phyloP scores from a whole-genome alignment of 495 filamentous ascomycete species.

The Sphaerosporella brunnea region DNA sequence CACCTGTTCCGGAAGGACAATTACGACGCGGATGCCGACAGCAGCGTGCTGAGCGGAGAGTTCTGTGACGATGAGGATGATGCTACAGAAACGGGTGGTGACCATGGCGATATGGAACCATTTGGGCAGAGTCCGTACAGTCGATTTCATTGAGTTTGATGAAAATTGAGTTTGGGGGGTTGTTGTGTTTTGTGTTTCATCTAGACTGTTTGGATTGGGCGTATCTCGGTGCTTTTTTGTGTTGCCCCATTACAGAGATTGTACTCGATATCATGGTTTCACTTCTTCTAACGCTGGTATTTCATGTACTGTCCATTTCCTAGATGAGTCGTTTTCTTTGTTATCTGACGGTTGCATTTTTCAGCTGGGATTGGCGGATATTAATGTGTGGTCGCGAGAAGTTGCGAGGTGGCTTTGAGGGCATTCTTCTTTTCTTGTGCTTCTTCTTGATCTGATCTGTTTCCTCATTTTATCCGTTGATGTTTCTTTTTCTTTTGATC shows the following conservation, averaged over 20 bases:
- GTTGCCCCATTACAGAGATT: too few relatives aligned
- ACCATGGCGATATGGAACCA: conserved; percentile 13
- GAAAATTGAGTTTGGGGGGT: neutral
- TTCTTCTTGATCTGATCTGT: neutral
- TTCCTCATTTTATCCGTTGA: neutral
- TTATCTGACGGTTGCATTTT: too few relatives aligned
- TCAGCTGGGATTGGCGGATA: too few relatives aligned
- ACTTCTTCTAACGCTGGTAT: too few relatives aligned
- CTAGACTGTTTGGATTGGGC: neutral
- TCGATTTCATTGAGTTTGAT: neutral
- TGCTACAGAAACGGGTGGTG: conserved; percentile 16
- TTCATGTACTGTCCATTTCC: too few relatives aligned
- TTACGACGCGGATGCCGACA: conserved; percentile 23
- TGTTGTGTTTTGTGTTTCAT: neutral
- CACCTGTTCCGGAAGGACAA: conserved; percentile 7
- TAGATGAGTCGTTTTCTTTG: too few relatives aligned
- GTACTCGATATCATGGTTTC: too few relatives aligned
- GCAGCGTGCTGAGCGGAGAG: conserved; percentile 16
- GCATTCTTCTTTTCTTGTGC: neutral
- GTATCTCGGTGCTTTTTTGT: neutral
- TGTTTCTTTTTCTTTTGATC: neutral
- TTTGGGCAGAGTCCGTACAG: conserved; percentile 12
- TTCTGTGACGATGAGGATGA: conserved; percentile 21
- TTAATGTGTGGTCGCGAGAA: too few relatives aligned
- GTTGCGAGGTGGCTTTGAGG: too few relatives aligned